Conservation (phyloP, 371 early-diverging fungal species). For the Circinella minor region DNA sequence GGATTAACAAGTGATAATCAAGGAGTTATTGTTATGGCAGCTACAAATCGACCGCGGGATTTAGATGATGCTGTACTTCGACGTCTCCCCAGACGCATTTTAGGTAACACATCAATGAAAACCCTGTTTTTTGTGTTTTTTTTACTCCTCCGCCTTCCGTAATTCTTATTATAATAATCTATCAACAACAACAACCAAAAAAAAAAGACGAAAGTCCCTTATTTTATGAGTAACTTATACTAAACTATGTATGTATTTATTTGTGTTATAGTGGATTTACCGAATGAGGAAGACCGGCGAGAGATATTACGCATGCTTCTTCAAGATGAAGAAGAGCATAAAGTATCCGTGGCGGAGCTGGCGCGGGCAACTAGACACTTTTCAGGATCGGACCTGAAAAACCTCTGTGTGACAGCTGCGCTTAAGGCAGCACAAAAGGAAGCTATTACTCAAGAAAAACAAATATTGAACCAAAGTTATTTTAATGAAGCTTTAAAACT, state of each 20-base stretch:
- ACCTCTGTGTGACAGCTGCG: constrained; percentile 95
- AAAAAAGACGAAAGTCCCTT: too few relatives aligned
- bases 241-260: too few relatives aligned
- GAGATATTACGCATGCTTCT: constrained; percentile 85
- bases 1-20: constrained; percentile 81
- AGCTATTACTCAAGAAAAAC: constrained; percentile 20
- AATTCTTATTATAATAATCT: too few relatives aligned
- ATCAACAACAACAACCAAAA: not conserved
- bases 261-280: constrained; percentile 78
- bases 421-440: constrained; percentile 71
- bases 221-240: too few relatives aligned
- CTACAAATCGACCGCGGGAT: constrained; percentile 98
- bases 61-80: constrained; percentile 98
- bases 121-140: not conserved
- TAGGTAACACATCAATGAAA: constrained; percentile 56
- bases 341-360: constrained; percentile 58
- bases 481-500: constrained; percentile 83
- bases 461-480: constrained; percentile 56
- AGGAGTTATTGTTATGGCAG: constrained; percentile 90
- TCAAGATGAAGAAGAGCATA: constrained; percentile 68
- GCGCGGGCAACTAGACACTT: constrained; percentile 77
- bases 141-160: too few relatives aligned
- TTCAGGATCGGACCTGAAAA: constrained; percentile 99
- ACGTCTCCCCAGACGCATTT: constrained; percentile 94
- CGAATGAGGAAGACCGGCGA: constrained; percentile 80